Base-by-base conservation (phyloP, 2,329 filamentous ascomycete genomes). In the Harringtonia lauricola region DNA sequence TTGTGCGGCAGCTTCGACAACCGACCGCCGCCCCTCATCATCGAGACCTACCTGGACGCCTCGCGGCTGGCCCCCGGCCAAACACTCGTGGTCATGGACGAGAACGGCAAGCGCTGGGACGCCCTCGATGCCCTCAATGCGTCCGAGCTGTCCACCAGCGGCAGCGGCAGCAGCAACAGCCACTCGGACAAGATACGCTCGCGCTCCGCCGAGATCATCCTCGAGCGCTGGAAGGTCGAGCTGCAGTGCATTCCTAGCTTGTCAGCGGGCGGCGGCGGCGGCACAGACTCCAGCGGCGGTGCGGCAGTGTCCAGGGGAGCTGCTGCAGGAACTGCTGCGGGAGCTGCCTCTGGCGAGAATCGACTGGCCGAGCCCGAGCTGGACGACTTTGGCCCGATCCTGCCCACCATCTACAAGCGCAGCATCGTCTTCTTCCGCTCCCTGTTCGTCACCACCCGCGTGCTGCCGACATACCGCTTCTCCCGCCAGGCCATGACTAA, bases 361-460 rank as follows among this genome's bases (percentile, higher is more conserved):
- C 30, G 47, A 28, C 59, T 71, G 51, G 55, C 34, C 5, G 29
- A 15, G 10, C 13, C 22, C 5, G 36, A 60, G 28, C 54, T 59
- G 15, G 69, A 75, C 39, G 76, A 76, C 57, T 86, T 81, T 58
- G 75, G 74, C 8, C 68, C 68, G 12, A 70, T 67, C 28, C 67
- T 96, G 41, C 88, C 92, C 14, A 90, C 86, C 42, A 81, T 95
- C 46, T 98, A 98, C 72, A 98, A 98, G 66, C 92, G 94, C 65
- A 87, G 86, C 54, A 94, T 98, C 51, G 84, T 96, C 52, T 79
- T 95, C 54, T 95, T 96, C 64, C 78, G 92, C 47, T 88, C 88
- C 2, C 72, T 98, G 37, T 95, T 86, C 60, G 79, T 86, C 40
- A 84, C 85, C 43, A 78, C 86, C 34, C 83, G 86, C 54, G 75